Evolutionary conservation across 495 filamentous ascomycete species (phyloP).

Genomic region (Cladorrhinum samala): DNA sequence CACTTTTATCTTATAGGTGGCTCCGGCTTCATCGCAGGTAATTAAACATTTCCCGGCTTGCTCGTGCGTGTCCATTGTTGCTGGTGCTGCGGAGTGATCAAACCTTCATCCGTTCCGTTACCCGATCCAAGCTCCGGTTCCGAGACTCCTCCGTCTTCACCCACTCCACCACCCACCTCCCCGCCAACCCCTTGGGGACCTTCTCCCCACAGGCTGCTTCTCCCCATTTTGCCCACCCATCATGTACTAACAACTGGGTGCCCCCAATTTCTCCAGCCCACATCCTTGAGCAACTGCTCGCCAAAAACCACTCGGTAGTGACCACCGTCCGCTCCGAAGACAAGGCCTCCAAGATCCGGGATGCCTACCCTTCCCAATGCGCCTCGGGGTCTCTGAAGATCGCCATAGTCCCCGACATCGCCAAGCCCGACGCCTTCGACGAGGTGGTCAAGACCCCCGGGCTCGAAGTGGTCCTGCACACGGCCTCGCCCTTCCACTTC

Average conservation of each 20-base stretch:
- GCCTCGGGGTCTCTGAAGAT: conserved; percentile 63
- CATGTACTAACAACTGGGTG: background rate
- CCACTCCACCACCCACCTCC: too few relatives aligned
- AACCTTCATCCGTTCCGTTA: background rate
- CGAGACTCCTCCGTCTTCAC: background rate
- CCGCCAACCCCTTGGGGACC: too few relatives aligned
- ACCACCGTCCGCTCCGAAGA: conserved; percentile 76
- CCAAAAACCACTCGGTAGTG: conserved; percentile 65
- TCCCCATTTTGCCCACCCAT: background rate
- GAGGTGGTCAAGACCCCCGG: conserved; percentile 68
- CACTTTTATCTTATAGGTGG: conserved; percentile 38
- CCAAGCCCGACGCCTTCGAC: conserved; percentile 68
- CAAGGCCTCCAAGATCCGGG: conserved; percentile 70
- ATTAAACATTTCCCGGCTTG: conserved; percentile 7
- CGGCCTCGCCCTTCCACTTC: conserved; percentile 81
- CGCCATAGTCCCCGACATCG: conserved; percentile 78
- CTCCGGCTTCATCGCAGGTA: conserved; percentile 48
- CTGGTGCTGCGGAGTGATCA: too few relatives aligned
- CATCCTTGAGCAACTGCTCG: conserved; percentile 66
- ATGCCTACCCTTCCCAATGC: conserved; percentile 52
- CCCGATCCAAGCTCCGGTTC: background rate
- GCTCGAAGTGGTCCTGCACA: conserved; percentile 83
- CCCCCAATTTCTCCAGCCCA: conserved; percentile 47
- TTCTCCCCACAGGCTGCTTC: too few relatives aligned
- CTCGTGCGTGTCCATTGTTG: too few relatives aligned